These are phyloP conservation scores for Russula earlei DNA, from an alignment of 768 basidiomycete species.

Conservation along the genomic window DNA sequence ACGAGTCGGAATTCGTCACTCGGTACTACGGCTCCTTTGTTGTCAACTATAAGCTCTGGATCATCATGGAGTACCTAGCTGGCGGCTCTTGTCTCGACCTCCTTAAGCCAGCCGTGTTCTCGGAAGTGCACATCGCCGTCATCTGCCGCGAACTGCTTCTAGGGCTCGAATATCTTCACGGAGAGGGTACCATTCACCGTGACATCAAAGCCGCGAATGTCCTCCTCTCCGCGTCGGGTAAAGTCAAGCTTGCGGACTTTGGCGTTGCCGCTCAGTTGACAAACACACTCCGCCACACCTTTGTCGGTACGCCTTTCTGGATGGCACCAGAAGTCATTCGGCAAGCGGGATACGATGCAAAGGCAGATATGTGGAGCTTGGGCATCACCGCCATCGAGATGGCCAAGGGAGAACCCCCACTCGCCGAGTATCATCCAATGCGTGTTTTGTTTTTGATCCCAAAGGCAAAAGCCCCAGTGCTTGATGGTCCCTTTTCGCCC, in stretches of 20 bases:
- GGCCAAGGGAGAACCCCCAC: constrained; percentile 93
- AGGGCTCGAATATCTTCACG: constrained; percentile 94
- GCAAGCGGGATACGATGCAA: constrained; percentile 91
- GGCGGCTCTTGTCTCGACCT: constrained; percentile 98
- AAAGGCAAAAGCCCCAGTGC: constrained; percentile 84
- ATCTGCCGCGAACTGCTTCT: constrained; percentile 87
- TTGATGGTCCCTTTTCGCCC: constrained; percentile 78
- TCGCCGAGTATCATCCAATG: constrained; percentile 98
- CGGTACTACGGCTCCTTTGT: constrained; percentile 97
- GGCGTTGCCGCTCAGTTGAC: constrained; percentile 97
- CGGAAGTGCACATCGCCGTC: constrained; percentile 90
- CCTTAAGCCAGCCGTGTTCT: constrained; percentile 83
- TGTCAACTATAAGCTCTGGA: constrained; percentile 95
- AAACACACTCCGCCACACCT: constrained; percentile 88
- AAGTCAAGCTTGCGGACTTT: constrained; percentile 97
- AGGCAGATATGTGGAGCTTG: constrained; percentile 96
- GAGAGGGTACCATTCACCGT: constrained; percentile 92
- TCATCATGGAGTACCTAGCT: constrained; percentile 97
- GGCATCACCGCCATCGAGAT: constrained; percentile 98
- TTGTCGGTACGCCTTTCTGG: constrained; percentile 96
- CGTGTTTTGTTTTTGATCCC: constrained; percentile 96
- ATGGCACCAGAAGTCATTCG: constrained; percentile 99
- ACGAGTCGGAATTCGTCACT: constrained; percentile 95
- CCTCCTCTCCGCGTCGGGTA: constrained; percentile 79
- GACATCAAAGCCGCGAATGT: constrained; percentile 99